These are phyloP conservation scores for Colletotrichum spaethianum DNA, from an alignment of 2,329 filamentous ascomycete species.

Conservation along the genomic window DNA sequence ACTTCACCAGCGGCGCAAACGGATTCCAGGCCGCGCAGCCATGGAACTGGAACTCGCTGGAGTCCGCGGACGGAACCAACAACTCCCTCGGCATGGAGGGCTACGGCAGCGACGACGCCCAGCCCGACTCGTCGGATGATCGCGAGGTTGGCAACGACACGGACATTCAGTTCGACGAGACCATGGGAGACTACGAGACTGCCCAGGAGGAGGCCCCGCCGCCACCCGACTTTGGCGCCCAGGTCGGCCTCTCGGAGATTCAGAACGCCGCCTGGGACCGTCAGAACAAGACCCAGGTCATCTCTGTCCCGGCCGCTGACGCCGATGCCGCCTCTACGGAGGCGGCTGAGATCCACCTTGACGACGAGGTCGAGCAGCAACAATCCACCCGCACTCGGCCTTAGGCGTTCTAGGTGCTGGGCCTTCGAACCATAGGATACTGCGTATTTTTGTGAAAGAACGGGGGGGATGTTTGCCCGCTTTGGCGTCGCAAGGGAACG, in stretches of 20 bases:
- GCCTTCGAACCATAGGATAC: neutral
- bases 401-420: constrained; percentile 2
- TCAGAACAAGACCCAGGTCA: constrained; percentile 51
- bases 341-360: constrained; percentile 65
- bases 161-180: constrained; percentile 41
- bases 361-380: constrained; percentile 50
- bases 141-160: constrained; percentile 49
- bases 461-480: neutral
- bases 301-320: constrained; percentile 56
- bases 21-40: constrained; percentile 51
- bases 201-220: constrained; percentile 44
- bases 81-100: constrained; percentile 52
- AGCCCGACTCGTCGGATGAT: constrained; percentile 56
- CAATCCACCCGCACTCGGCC: constrained; percentile 15
- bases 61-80: constrained; percentile 48
- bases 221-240: constrained; percentile 42
- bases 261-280: constrained; percentile 52
- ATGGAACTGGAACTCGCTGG: constrained; percentile 64
- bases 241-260: constrained; percentile 48
- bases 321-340: constrained; percentile 58
- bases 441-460: neutral
- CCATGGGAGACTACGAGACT: constrained; percentile 37
- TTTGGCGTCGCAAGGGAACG: neutral
- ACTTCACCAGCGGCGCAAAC: constrained; percentile 50
- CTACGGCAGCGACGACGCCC: constrained; percentile 60